A percentile compares a stretch with the other conserved stretches of the same genome.
Conservation (phyloP, 768 basidiomycete genomes). For the Rickenella mellea region DNA sequence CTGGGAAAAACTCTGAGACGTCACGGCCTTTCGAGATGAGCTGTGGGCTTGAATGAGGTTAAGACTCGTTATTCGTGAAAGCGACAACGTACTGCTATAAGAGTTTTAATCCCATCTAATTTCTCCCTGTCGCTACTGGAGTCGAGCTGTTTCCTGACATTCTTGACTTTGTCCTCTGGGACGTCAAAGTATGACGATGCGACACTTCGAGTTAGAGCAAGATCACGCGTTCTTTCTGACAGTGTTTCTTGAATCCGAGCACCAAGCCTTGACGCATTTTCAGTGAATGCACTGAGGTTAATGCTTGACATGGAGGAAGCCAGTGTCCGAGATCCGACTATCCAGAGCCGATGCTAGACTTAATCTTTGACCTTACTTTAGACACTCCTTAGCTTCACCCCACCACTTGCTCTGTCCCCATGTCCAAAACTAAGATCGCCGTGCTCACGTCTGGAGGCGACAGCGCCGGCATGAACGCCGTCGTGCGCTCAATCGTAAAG, state of each 20-base stretch:
- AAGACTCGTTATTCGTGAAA: background rate
- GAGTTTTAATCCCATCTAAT: constrained; percentile 88
- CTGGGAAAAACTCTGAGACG: constrained; percentile 89
- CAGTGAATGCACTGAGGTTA: constrained; percentile 35
- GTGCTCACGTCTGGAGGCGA: constrained; percentile 95
- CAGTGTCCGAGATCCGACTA: no score
- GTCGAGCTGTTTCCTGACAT: constrained; percentile 81
- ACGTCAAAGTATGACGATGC: constrained; percentile 55
- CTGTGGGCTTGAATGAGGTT: constrained; percentile 26
- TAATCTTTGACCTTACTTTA: no score
- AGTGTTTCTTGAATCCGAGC: constrained; percentile 78
- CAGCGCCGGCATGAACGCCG: constrained; percentile 96
- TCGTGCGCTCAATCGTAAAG: constrained; percentile 89
- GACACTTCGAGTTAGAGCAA: constrained; percentile 46
- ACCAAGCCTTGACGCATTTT: constrained; percentile 78
- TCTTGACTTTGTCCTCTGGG: constrained; percentile 72
- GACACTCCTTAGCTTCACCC: no score
- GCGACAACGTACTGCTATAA: constrained; percentile 69
- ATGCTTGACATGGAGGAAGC: no score
- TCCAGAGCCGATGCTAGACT: no score
- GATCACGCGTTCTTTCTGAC: constrained; percentile 71
- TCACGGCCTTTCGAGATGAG: constrained; percentile 89
- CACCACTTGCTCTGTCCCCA: no score
- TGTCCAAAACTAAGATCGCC: constrained; percentile 84
- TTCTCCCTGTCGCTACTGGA: constrained; percentile 84